These are phyloP conservation scores for Plasmodium knowlesi DNA, from an alignment of 169 alveolate genomes.

Conservation along the genomic window DNA sequence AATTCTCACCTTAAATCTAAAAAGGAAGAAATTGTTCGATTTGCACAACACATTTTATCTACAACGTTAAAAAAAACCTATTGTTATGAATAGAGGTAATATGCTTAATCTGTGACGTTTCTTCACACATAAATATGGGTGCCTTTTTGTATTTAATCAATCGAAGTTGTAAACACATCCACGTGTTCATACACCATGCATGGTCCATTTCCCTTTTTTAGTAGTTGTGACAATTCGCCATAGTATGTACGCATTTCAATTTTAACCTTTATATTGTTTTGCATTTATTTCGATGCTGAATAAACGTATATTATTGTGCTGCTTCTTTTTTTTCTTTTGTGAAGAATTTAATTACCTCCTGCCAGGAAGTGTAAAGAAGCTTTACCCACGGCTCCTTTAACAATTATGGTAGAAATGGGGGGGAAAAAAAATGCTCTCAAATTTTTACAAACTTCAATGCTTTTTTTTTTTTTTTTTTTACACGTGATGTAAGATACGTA, in stretches of 20 bases:
- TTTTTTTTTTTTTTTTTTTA: not conserved
- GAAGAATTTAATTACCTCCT: not conserved
- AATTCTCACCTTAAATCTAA: slow-evolving; percentile 22
- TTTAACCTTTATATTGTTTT: not conserved
- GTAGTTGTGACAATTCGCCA: not conserved
- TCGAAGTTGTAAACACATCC: not conserved
- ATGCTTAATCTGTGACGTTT: not conserved
- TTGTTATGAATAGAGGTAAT: not conserved
- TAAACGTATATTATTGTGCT: not conserved
- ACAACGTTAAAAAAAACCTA: not conserved
- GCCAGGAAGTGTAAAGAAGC: not conserved
- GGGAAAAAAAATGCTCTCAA: not conserved
- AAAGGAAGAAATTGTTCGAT: slow-evolving; percentile 17
- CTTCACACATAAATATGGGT: not conserved
- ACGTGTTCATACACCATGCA: not conserved
- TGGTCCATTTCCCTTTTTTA: not conserved
- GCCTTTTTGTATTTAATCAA: not conserved
- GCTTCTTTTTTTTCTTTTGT: not conserved
- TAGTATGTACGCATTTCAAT: not conserved
- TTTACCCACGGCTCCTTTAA: not conserved
- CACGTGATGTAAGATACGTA: not conserved
- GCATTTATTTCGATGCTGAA: not conserved
- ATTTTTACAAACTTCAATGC: not conserved
- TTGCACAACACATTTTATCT: not conserved
- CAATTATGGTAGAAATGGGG: not conserved